Evolutionary conservation across 441 rosid genomes (phyloP), one percentile per base, ranked within the genome.

Genomic region (Macaranga tanarius): DNA sequence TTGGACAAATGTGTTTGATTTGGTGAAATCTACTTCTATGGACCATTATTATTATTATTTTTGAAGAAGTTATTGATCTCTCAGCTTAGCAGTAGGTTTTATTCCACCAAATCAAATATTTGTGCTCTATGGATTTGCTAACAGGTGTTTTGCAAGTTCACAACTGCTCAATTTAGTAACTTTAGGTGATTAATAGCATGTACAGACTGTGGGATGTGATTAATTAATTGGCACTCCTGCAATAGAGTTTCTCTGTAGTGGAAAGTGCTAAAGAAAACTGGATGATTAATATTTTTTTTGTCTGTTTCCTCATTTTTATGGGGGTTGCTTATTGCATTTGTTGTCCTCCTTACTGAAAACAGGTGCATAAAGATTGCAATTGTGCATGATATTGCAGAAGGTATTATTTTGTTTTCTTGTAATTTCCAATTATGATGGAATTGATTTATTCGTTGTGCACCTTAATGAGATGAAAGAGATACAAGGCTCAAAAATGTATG

Each of bases 331-430:
- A 26, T 15, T 23, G 31, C 65, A 51, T 23, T 20, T 51, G 56
- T 74, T 58, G 65, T 52, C 31, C 64, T 47, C 52, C 70, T 42
- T 65, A 48, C 19, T 59, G 73, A 68, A 28, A 83, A 76, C 87
- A 94, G 97, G 87, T 94, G 97, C 66, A 82, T 94, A 67, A 94
- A 94, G 82, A 94, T 94, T 87, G 94, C 97, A 31, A 86, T 94
- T 65, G 95, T 94, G 63, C 97, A 94, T 83, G 97, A 94, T 74
- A 88, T 94, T 60, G 98, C 98, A 2, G 97, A 94, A 92, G 98
- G 98, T 89, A 75, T 75, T 74, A 15, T 22, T 63, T 58, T 47
- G 38, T 40, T 62, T 20, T 61, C 73, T 54, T 68, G 42, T 16
- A 23, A 57, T 63, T 66, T 58, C 66, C 61, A 22, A 31, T 55